Evolutionary conservation across 306 rosid genomes (phyloP), one percentile per base, ranked within the genome.

Genomic region (Citrullus mucosospermus): DNA sequence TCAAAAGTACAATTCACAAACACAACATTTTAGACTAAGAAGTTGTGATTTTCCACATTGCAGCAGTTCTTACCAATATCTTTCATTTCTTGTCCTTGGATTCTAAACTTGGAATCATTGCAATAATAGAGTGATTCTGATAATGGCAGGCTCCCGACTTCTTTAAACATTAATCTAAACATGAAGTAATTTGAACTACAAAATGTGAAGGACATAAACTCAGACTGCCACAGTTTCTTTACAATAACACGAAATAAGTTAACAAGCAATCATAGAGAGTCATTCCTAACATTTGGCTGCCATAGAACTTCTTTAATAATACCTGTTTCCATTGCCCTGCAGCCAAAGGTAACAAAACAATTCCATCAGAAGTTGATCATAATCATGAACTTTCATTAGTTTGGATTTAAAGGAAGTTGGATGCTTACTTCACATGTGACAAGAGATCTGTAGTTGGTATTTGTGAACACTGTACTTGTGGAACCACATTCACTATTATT

Each of bases 401-500:
- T 39, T 59, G 43, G 32, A 17, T 66, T 41, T 3, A 13, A 6
- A 34, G 59, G 28, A 43, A 44, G 41, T 71, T 71, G 54, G 25
- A 36, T 77, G 88, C 98, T 89, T 70, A 91, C 97, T 62, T 89
- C 90, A 85, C 67, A 88, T 70, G 90, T 83, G 81, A 83, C 91
- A 68, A 92, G 87, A 36, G 96, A 89, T 88, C 88, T 81, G 78
- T 88, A 87, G 85, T 84, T 84, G 83, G 89, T 70, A 72, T 85
- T 90, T 22, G 97, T 91, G 81, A 92, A 87, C 78, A 92, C 87
- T 61, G 97, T 92, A 51, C 91, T 86, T 41, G 92, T 83, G 38
- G 99, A 95, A 63, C 93, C 97, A 79, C 97, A 92, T 82, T 92
- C 99, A 48, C 97, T 95, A 81, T 73, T 55, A 28, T 50, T 53